phyloP scores from a whole-genome alignment of 2,329 filamentous ascomycete species.

The Blastomyces parvus region DNA sequence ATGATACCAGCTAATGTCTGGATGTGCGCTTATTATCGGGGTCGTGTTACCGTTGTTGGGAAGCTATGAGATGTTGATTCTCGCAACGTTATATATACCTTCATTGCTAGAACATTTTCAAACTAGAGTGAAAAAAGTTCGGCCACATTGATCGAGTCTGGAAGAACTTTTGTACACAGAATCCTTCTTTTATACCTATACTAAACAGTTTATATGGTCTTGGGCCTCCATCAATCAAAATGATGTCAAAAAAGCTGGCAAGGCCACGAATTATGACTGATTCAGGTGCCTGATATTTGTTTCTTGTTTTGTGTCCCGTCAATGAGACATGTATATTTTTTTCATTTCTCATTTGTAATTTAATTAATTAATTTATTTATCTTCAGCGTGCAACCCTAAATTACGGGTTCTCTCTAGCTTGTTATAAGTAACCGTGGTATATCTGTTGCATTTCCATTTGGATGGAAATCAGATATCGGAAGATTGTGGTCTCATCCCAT shows the following conservation, averaged over 20 bases:
- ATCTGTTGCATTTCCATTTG: not conserved
- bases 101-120: not conserved
- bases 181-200: not conserved
- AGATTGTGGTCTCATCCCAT: not conserved
- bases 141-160: not conserved
- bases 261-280: not conserved
- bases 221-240: not conserved
- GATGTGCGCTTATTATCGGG: not conserved
- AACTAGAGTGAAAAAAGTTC: not conserved
- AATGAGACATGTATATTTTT: not conserved
- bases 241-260: not conserved
- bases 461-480: not conserved
- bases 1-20: not conserved
- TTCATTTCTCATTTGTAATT: too few species aligned
- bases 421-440: not conserved
- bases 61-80: not conserved
- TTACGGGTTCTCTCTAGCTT: not conserved
- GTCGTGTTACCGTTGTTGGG: not conserved
- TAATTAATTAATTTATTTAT: too few species aligned
- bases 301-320: not conserved
- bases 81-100: not conserved
- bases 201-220: not conserved
- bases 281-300: not conserved
- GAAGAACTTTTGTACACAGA: not conserved
- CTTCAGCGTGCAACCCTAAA: not conserved